Evolutionary conservation across 495 filamentous ascomycete species (phyloP).

Genomic region (Penicillium crystallinum): DNA sequence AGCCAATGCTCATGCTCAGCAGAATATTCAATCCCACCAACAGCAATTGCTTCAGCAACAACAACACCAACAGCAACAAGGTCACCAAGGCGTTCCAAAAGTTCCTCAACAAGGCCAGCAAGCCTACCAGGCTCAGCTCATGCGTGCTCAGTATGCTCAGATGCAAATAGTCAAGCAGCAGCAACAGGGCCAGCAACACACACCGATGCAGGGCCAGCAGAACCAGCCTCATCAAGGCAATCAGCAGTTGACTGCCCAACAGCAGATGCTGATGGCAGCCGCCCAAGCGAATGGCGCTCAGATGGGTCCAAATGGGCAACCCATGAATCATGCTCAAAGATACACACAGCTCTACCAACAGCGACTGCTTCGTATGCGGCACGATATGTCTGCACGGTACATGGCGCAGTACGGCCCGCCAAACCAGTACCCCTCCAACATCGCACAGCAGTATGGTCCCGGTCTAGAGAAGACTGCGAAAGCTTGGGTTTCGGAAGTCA

Average conservation of each 20-base stretch:
- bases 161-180: conserved; percentile 40
- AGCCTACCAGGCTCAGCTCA: conserved; percentile 42
- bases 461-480: conserved; percentile 36
- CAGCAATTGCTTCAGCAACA: conserved; percentile 37
- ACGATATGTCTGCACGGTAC: conserved; percentile 36
- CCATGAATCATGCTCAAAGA: conserved; percentile 26
- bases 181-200: conserved; percentile 35
- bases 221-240: conserved; percentile 31
- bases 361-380: conserved; percentile 30
- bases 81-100: conserved; percentile 34
- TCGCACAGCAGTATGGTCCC: conserved; percentile 37
- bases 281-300: conserved; percentile 41
- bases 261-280: conserved; percentile 39
- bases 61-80: conserved; percentile 39
- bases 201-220: conserved; percentile 29
- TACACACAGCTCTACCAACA: conserved; percentile 39
- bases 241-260: conserved; percentile 33
- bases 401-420: conserved; percentile 40
- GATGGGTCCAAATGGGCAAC: conserved; percentile 30
- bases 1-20: conserved; percentile 47
- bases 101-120: conserved; percentile 39
- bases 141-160: conserved; percentile 38
- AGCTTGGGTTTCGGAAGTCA: conserved; percentile 42
- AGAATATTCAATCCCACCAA: conserved; percentile 48
- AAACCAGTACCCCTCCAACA: conserved; percentile 38